Evolutionary conservation across 106 monocot genomes (phyloP).

Genomic region (Narthecium ossifragum): DNA sequence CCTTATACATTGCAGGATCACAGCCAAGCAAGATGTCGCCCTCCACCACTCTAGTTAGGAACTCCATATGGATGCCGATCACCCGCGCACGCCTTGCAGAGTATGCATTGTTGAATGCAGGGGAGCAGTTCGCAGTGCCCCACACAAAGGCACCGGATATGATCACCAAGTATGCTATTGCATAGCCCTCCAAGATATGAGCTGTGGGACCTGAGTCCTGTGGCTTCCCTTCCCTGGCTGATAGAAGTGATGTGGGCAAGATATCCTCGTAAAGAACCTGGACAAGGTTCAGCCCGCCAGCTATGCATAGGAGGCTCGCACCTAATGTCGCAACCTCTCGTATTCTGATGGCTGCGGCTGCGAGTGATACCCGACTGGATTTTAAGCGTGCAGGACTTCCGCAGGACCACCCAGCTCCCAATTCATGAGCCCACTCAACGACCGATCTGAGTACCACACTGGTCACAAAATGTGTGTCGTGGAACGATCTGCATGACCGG

Average conservation of each 20-base stretch:
- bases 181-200: slow-evolving; percentile 60
- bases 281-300: slow-evolving; percentile 10
- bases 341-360: not conserved
- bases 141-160: slow-evolving; percentile 54
- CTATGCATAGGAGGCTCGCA: slow-evolving; percentile 9
- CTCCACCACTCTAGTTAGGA: slow-evolving; percentile 46
- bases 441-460: not conserved
- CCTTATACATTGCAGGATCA: slow-evolving; percentile 57
- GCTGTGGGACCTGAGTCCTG: slow-evolving; percentile 9
- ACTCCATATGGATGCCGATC: slow-evolving; percentile 57
- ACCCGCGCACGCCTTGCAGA: slow-evolving; percentile 22
- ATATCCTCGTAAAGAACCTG: slow-evolving; percentile 12
- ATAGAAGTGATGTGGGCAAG: slow-evolving; percentile 12
- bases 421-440: slow-evolving; percentile 4
- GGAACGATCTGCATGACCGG: slow-evolving; percentile 7
- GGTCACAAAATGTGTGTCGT: slow-evolving; percentile 9
- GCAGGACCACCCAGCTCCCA: not conserved
- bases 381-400: not conserved
- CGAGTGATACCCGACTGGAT: not conserved
- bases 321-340: slow-evolving; percentile 6
- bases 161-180: slow-evolving; percentile 67
- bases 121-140: slow-evolving; percentile 41
- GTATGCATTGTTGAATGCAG: slow-evolving; percentile 9
- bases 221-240: slow-evolving; percentile 17
- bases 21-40: slow-evolving; percentile 66